Percentiles rank a stretch among this genome's conserved stretches.
Conservation (phyloP, 1,284 basidiomycete species). For the Microbotryum lychnidis-dioicae region DNA sequence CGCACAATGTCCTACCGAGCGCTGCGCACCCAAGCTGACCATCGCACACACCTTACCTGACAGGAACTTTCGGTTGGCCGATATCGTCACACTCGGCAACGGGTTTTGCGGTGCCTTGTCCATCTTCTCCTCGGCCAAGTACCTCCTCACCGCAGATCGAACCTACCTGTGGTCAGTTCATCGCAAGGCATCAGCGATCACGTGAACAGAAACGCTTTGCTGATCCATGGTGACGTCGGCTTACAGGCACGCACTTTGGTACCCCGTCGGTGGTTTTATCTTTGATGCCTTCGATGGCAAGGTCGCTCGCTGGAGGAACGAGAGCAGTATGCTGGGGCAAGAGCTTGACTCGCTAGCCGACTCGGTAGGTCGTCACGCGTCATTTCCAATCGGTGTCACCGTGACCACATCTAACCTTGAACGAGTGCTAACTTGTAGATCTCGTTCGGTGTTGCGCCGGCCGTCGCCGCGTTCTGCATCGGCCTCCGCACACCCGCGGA, state of each 20-base stretch:
- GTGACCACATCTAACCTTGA: neutral
- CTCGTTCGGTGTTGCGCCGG: conserved; percentile 94
- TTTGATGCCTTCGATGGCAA: conserved; percentile 98
- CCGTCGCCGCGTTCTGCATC: conserved; percentile 75
- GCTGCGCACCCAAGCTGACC: neutral
- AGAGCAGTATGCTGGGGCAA: conserved; percentile 93
- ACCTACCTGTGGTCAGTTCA: conserved; percentile 57
- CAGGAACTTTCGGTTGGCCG: conserved; percentile 95
- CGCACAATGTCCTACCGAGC: neutral
- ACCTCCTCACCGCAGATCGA: conserved; percentile 72
- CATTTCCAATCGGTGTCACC: too few species aligned
- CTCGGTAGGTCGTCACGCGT: conserved; percentile 52
- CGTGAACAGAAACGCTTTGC: neutral
- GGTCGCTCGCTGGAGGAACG: conserved; percentile 93
- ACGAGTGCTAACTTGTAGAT: conserved; percentile 49
- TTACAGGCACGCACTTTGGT: conserved; percentile 59
- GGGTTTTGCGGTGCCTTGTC: conserved; percentile 97
- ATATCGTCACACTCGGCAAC: conserved; percentile 99
- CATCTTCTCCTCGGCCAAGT: conserved; percentile 83
- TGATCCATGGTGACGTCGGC: neutral
- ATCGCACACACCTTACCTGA: neutral
- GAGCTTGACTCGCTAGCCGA: conserved; percentile 96
- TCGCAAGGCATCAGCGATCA: neutral
- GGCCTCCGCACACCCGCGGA: conserved; percentile 86
- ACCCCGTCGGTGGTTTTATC: conserved; percentile 90